Evolutionary conservation across 768 basidiomycete species (phyloP), one percentile per base, ranked within the genome.

Genomic region (Lactifluus volemus): DNA sequence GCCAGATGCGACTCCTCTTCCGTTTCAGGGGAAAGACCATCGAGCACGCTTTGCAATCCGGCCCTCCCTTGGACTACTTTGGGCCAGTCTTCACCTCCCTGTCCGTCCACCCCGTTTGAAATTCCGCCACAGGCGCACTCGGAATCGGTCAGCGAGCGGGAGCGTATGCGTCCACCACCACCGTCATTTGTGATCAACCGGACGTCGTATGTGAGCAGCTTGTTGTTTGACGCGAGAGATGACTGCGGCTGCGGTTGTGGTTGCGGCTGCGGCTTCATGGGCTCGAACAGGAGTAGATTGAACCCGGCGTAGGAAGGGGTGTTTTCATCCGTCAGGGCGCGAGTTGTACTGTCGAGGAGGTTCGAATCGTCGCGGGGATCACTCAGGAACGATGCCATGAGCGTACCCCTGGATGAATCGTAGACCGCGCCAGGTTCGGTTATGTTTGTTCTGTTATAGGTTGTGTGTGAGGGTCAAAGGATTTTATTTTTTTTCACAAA

Each of bases 81-180:
- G 29, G 85, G 85, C 90, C 89, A 92, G 21, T 77, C 75, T 56
- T 78, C 74, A 44, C 77, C 84, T 39, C 79, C 83, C 55, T 70
- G 61, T n/a, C 81, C 81, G 68, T 89, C 88, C 50, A 88, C 72
- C 14, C 88, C 89, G 67, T 92, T 92, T 38, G 91, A 90, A 45
- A 92, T 71, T 1, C 81, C 86, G 3, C 84, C 84, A 63, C 76
- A 78, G 45, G 67, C 68, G 55, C 77, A 70, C 66, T 89, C 83
- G 14, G 73, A 70, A 19, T 71, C 66, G 3, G 76, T 72, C n/a
- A 89, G 79, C 19, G 79, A 65, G 4, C 86, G 84, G 48, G 77
- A 71, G 34, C 74, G 73, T 66, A 92, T 76, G 25, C 66, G 67
- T 21, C 86, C 84, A 39, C 87, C 85, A 25, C 80, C 85, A 36